These are phyloP conservation scores for Penicillium steckii DNA, from an alignment of 495 filamentous ascomycete genomes.

Conservation along the genomic window DNA sequence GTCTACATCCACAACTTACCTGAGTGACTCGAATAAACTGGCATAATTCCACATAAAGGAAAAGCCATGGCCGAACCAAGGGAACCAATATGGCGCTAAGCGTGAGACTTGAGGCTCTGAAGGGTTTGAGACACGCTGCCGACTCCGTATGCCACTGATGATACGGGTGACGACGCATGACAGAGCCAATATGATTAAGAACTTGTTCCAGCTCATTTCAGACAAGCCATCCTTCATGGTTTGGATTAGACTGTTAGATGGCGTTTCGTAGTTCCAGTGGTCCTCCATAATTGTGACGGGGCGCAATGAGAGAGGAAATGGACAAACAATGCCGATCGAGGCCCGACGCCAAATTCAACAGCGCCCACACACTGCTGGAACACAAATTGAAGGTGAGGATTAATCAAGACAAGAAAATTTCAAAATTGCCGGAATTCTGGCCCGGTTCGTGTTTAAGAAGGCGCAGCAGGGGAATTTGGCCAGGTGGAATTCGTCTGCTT, in stretches of 20 bases:
- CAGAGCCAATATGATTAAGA: slow-evolving; percentile 24
- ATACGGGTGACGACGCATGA: slow-evolving; percentile 43
- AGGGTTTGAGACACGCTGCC: slow-evolving; percentile 11
- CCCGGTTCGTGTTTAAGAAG: background rate
- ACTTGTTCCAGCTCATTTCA: slow-evolving; percentile 22
- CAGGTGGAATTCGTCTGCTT: slow-evolving; percentile 1
- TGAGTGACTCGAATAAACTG: slow-evolving; percentile 32
- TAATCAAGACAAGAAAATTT: background rate
- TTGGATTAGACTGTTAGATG: slow-evolving; percentile 19
- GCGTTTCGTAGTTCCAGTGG: slow-evolving; percentile 5
- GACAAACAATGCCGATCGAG: slow-evolving; percentile 5
- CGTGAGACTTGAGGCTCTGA: slow-evolving; percentile 33
- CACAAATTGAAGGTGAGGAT: background rate
- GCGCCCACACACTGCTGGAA: slow-evolving; percentile 1
- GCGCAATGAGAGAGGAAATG: slow-evolving; percentile 5
- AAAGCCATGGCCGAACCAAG: slow-evolving; percentile 53
- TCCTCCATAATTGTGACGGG: slow-evolving; percentile 21
- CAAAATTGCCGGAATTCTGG: background rate
- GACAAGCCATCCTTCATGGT: slow-evolving; percentile 8
- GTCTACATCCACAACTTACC: background rate
- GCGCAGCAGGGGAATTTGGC: background rate
- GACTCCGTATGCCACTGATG: slow-evolving; percentile 35
- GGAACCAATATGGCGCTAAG: slow-evolving; percentile 58
- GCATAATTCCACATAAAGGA: slow-evolving; percentile 46
- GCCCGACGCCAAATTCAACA: background rate